These are phyloP conservation scores for Pythium catenulatum DNA, from an alignment of 352 stramenopile genomes.

Conservation along the genomic window DNA sequence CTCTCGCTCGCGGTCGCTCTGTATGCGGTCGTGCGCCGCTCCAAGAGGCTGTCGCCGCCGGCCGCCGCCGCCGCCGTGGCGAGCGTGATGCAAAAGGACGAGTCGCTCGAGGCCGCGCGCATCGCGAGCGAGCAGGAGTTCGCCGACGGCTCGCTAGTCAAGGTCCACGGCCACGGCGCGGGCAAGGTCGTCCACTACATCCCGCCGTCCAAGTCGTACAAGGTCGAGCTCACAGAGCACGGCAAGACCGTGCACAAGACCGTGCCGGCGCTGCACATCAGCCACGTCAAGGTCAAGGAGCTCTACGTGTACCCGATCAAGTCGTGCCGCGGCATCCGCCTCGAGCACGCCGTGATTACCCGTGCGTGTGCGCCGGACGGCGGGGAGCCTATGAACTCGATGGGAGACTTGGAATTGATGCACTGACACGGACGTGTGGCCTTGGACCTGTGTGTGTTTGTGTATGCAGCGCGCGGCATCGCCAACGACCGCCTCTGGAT, in stretches of 20 bases:
- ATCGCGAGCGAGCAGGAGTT: slow-evolving; percentile 48
- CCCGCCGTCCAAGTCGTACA: slow-evolving; percentile 92
- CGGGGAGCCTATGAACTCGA: no score
- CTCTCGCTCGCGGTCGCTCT: slow-evolving; percentile 48
- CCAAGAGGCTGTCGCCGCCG: slow-evolving; percentile 4
- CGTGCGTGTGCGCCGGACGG: slow-evolving; percentile 15
- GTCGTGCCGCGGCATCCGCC: slow-evolving; percentile 81
- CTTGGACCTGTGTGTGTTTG: background rate
- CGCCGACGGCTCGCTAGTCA: slow-evolving; percentile 37
- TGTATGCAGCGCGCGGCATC: slow-evolving; percentile 70
- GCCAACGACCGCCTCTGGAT: slow-evolving; percentile 88
- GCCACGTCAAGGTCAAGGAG: slow-evolving; percentile 59
- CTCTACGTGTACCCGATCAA: slow-evolving; percentile 92
- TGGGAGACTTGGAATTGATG: background rate
- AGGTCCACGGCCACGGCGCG: slow-evolving; percentile 33
- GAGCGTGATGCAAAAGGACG: slow-evolving; percentile 22
- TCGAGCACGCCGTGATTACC: slow-evolving; percentile 72
- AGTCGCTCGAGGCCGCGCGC: slow-evolving; percentile 25
- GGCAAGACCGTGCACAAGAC: slow-evolving; percentile 59
- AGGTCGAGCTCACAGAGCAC: slow-evolving; percentile 68
- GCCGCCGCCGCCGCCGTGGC: no score
- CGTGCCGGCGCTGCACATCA: slow-evolving; percentile 37
- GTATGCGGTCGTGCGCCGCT: slow-evolving; percentile 41
- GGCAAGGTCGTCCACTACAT: slow-evolving; percentile 71
- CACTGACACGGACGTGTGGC: background rate